phyloP scores from a whole-genome alignment of 2,329 filamentous ascomycete species.

The Colletotrichum sp. region DNA sequence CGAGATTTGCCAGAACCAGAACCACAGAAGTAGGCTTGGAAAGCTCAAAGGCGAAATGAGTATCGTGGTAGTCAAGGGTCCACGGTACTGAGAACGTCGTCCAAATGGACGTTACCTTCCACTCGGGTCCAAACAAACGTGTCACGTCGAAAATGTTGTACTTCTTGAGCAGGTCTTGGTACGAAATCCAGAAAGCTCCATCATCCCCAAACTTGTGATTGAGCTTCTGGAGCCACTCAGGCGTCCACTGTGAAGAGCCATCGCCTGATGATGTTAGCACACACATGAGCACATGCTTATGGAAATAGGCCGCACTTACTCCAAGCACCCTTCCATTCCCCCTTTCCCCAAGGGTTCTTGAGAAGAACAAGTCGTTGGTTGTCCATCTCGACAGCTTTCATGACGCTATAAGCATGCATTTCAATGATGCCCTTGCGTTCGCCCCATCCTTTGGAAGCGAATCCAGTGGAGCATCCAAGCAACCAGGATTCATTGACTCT shows the following conservation, averaged over 20 bases:
- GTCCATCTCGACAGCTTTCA: slow-evolving; percentile 62
- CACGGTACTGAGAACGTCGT: slow-evolving; percentile 60
- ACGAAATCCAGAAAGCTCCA: slow-evolving; percentile 57
- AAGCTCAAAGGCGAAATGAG: slow-evolving; percentile 57
- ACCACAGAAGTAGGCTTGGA: slow-evolving; percentile 55
- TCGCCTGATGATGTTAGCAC: slow-evolving; percentile 51
- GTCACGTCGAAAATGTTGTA: slow-evolving; percentile 51
- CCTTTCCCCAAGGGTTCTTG: slow-evolving; percentile 81
- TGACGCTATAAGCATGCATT: slow-evolving; percentile 65
- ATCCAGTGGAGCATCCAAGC: slow-evolving; percentile 64
- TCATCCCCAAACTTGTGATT: slow-evolving; percentile 73
- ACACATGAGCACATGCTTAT: not conserved
- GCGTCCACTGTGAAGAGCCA: slow-evolving; percentile 75
- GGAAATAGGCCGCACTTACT: slow-evolving; percentile 38
- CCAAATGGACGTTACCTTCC: slow-evolving; percentile 54
- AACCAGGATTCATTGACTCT: slow-evolving; percentile 81
- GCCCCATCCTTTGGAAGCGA: slow-evolving; percentile 49
- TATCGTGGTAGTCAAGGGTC: slow-evolving; percentile 60
- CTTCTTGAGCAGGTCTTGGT: slow-evolving; percentile 47
- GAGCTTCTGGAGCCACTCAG: slow-evolving; percentile 72
- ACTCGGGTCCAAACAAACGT: slow-evolving; percentile 54
- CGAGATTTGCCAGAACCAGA: slow-evolving; percentile 62
- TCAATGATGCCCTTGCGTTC: slow-evolving; percentile 63
- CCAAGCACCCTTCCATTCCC: slow-evolving; percentile 84
- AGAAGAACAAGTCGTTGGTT: slow-evolving; percentile 69